A percentile compares a stretch with the other conserved stretches of the same genome.
phyloP scores from a whole-genome alignment of 805 yeast genomes.

The Yarrowia sp. region DNA sequence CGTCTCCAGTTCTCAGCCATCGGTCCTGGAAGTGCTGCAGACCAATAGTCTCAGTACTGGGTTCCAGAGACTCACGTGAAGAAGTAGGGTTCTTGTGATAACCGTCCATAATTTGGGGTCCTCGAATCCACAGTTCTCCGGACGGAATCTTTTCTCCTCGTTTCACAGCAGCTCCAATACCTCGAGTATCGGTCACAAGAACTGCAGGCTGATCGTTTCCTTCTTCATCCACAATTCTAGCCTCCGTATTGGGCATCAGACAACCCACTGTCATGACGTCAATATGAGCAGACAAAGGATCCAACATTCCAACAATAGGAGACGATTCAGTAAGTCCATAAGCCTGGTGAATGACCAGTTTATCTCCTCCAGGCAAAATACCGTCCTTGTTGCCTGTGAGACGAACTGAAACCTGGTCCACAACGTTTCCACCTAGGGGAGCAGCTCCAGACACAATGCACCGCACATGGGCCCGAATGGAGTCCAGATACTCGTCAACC shows the following conservation, averaged over 20 bases:
- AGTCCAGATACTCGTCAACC: constrained; percentile 42
- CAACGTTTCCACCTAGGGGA: constrained; percentile 38
- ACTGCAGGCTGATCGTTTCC: constrained; percentile 23
- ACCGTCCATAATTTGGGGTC: constrained; percentile 52
- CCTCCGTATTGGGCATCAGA: constrained; percentile 13
- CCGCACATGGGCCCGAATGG: constrained; percentile 42
- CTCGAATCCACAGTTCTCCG: constrained; percentile 54
- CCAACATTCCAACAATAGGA: constrained; percentile 16
- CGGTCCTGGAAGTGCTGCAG: constrained; percentile 42
- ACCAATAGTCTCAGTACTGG: neutral
- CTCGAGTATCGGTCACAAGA: neutral
- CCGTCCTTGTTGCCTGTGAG: constrained; percentile 20
- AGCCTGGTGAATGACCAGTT: constrained; percentile 19
- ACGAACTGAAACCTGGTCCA: constrained; percentile 1
- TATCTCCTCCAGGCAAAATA: neutral
- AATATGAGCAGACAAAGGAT: constrained; percentile 5
- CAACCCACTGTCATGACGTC: constrained; percentile 22
- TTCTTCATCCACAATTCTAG: constrained; percentile 8
- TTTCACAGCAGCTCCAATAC: constrained; percentile 18
- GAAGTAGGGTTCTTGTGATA: constrained; percentile 51
- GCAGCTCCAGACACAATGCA: constrained; percentile 48
- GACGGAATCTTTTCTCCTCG: constrained; percentile 27
- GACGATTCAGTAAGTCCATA: constrained; percentile 9
- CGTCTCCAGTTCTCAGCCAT: constrained; percentile 61
- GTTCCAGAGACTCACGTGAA: constrained; percentile 11